Evolutionary conservation across 1,139 yeast genomes (phyloP), one percentile per base, ranked within the genome.

Genomic region (Casaregolazyma lundiana): DNA sequence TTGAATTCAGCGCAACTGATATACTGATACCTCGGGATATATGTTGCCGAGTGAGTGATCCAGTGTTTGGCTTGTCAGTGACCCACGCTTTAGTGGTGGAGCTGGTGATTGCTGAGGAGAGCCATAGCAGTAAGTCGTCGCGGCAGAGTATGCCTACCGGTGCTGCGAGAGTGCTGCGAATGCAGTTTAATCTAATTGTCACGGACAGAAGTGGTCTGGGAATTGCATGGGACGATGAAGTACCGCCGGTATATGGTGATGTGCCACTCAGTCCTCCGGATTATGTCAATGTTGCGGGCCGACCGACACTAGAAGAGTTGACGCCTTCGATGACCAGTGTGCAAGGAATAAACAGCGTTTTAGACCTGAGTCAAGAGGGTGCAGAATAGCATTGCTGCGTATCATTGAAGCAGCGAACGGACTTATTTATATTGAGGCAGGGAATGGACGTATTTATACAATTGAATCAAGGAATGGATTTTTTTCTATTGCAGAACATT

Each of bases 221-320:
- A 3, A 87, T 92, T 30, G 86, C 97, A 0, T 92, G 98, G 98
- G 97, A 92, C 66, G 97, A 90, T 62, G 98, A 92, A 65, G 97
- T 92, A 16, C 99, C 99, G 0, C 99, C 99, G 1, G 86, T 88
- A 18, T 92, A 94, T 60, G 88, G 80, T 45, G 92, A 88, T 58
- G 90, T 90, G 16, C 79, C 94, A 0, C 71, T 86, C 40, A 80
- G 94, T 39, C 97, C 98, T 0, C 98, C 98, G 1, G 80, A 81
- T 6, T 87, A 87, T 63, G 73, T 66, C 38, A 56, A 52, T 15
- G 61, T 60, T 5, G 58, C 61, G 2, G 45, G 54, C 19, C 48
- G 59, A 38, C 67, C 67, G 6, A 50, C 55, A 17, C 49, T 66
- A 29, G 68, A 65, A 49, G 67, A 55, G 18, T 52, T 58, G 32